A percentile compares a stretch with the other conserved stretches of the same genome.
These are phyloP conservation scores for Vinca major DNA, from an alignment of 305 asterid genomes.

Conservation along the genomic window DNA sequence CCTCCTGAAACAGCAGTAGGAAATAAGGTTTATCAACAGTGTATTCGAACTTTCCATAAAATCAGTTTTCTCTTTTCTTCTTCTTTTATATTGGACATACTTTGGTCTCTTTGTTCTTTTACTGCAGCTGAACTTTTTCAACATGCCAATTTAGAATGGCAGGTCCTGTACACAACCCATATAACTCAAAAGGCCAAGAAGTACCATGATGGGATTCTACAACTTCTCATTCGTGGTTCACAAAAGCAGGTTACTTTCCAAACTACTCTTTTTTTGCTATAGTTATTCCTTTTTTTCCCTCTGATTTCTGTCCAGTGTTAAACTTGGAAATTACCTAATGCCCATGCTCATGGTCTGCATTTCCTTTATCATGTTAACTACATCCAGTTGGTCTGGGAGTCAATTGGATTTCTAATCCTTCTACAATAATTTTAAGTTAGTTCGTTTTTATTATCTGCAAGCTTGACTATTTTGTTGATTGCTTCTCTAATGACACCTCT, in stretches of 20 bases:
- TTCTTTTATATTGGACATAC: not conserved
- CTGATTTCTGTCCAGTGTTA: not conserved
- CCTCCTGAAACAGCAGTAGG: not conserved
- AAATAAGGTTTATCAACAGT: constrained; percentile 2
- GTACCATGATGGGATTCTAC: constrained; percentile 67
- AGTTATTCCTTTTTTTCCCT: not conserved
- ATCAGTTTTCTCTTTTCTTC: not conserved
- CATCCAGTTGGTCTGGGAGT: too few relatives aligned
- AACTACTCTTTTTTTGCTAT: constrained; percentile 14
- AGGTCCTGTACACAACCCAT: constrained; percentile 78
- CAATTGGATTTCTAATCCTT: too few relatives aligned
- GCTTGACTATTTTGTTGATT: too few relatives aligned
- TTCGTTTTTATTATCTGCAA: too few relatives aligned
- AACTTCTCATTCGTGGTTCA: constrained; percentile 55
- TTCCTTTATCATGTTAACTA: too few relatives aligned
- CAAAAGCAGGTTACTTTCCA: constrained; percentile 59
- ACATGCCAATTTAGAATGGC: constrained; percentile 50
- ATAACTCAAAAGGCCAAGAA: constrained; percentile 74
- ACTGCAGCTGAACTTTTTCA: not conserved
- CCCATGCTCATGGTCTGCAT: too few relatives aligned
- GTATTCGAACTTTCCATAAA: not conserved
- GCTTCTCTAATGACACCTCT: too few relatives aligned
- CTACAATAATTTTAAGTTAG: too few relatives aligned
- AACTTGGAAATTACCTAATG: too few relatives aligned
- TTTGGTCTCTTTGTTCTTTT: constrained; percentile 7